Conservation (phyloP, 2,329 filamentous ascomycete genomes). For the Ampelomyces quisqualis region DNA sequence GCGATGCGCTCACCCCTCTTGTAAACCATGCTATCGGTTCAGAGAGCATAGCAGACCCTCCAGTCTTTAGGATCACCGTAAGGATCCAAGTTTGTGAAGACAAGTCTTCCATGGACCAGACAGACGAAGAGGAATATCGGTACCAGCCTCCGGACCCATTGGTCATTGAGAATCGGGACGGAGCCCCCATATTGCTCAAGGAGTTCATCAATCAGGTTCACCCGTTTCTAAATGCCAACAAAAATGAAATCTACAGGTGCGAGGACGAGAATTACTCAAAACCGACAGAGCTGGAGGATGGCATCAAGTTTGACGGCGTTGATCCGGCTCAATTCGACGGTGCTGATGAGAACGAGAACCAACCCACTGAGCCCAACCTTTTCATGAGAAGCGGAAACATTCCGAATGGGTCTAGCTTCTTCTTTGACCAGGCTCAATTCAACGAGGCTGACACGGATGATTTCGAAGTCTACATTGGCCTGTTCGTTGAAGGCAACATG, state of each 20-base stretch:
- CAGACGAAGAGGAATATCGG: constrained; percentile 6
- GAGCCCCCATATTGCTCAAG: constrained; percentile 5
- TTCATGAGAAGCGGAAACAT: constrained; percentile 7
- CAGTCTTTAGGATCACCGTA: constrained; percentile 3
- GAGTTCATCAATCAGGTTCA: constrained; percentile 12
- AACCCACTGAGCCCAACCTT: not conserved
- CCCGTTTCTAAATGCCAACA: constrained; percentile 4
- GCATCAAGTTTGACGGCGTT: not conserved
- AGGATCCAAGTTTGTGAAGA: constrained; percentile 1
- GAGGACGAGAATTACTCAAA: constrained; percentile 7
- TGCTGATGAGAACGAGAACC: not conserved
- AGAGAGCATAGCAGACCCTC: constrained; percentile 9
- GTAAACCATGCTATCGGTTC: constrained; percentile 6
- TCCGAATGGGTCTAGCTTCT: constrained; percentile 1
- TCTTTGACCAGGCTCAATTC: constrained; percentile 5
- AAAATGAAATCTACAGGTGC: constrained; percentile 5
- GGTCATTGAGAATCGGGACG: constrained; percentile 10
- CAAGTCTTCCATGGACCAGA: constrained; percentile 5
- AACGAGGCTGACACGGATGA: constrained; percentile 1
- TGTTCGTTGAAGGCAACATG: not conserved
- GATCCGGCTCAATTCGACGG: constrained; percentile 1
- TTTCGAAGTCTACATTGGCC: not conserved
- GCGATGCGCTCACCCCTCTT: constrained; percentile 5
- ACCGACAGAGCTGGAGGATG: constrained; percentile 2
- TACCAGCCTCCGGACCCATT: constrained; percentile 11